These are phyloP conservation scores for Cladobotryum mycophilum DNA, from an alignment of 2,329 filamentous ascomycete genomes.

Conservation along the genomic window DNA sequence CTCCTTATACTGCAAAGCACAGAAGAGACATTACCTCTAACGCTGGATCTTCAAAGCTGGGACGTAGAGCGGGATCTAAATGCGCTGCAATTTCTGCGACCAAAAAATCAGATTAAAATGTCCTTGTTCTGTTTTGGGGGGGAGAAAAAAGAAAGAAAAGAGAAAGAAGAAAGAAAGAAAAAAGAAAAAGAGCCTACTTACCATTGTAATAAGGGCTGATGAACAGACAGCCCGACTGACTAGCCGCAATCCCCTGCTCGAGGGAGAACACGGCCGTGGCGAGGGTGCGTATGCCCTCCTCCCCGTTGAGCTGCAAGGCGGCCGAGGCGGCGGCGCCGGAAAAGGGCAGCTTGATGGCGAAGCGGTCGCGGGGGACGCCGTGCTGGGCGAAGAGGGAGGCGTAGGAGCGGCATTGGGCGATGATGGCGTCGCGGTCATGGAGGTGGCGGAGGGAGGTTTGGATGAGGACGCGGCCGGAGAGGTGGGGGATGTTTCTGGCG, in stretches of 20 bases:
- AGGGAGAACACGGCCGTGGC: constrained; percentile 18
- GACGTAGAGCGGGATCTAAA: constrained; percentile 11
- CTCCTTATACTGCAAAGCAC: no score
- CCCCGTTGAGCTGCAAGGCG: constrained; percentile 12
- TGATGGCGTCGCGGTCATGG: constrained; percentile 13
- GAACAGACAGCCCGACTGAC: constrained; percentile 18
- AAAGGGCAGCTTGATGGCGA: constrained; percentile 18
- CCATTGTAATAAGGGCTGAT: constrained; percentile 20
- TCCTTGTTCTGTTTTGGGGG: neutral
- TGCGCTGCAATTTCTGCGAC: constrained; percentile 16
- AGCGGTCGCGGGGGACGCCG: constrained; percentile 15
- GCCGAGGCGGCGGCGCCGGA: constrained; percentile 17
- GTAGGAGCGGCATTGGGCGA: constrained; percentile 16
- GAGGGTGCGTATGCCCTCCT: constrained; percentile 20
- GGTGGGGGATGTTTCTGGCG: constrained; percentile 16
- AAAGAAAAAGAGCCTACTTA: no score
- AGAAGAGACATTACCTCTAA: constrained; percentile 11
- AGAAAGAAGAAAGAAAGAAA: no score
- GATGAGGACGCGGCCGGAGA: constrained; percentile 18
- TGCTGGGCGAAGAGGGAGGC: constrained; percentile 14
- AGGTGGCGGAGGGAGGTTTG: constrained; percentile 16
- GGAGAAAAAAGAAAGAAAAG: no score
- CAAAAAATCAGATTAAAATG: neutral
- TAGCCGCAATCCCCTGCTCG: constrained; percentile 19
- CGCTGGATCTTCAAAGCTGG: constrained; percentile 11